Base-by-base conservation (phyloP, 2,329 filamentous ascomycete genomes). In the Colletotrichum tofieldiae region DNA sequence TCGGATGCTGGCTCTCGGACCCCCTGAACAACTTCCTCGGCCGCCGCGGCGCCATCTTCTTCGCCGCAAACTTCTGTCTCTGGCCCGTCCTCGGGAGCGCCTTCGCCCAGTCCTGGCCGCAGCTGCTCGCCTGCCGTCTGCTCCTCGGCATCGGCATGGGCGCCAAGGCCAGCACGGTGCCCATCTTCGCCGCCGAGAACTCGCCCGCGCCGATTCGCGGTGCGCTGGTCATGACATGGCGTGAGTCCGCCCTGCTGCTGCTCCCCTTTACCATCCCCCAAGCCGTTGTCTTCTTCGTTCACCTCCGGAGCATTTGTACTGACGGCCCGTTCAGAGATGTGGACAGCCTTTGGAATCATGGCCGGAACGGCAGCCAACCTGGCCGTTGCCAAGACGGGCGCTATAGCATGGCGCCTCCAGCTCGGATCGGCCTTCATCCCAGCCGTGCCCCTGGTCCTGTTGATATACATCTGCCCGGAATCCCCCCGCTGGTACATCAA, bases 81-180 rank as follows among this genome's bases (percentile, higher is more conserved):
- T 86, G 93, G 78, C 86, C 92, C 2, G 90, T 92, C 1, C 89
- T 95, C 73, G 92, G 91, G n/a, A 90, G 88, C 65, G 93, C 89
- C 0, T 93, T 94, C 75, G 90, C 91, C 65, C 89, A 93, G 73
- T 91, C 87, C 0, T 96, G 93, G 93, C 86, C 85, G 79, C 89
- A 94, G 77, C 88, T 95, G 75, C 87, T 96, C 71, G 86, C 89
- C 52, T 91, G 90, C 60, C 90, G 94, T 52, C 88, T 96, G 73
- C 85, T 93, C 16, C 87, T 96, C 72, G 94, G 94, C 12, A 89
- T 96, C 56, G 93, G 92, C 1, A 94, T 95, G 84, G 93, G 93
- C 37, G 87, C 92, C 20, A 95, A 95, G 78, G 90, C 91, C 26
- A 90, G 90, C 0, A 89, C 86, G 59, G 92, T 94, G 1, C 93